Percentiles rank a stretch among this genome's conserved stretches.
phyloP scores from a whole-genome alignment of 2,329 filamentous ascomycete species.

The Scedosporium dehoogii region DNA sequence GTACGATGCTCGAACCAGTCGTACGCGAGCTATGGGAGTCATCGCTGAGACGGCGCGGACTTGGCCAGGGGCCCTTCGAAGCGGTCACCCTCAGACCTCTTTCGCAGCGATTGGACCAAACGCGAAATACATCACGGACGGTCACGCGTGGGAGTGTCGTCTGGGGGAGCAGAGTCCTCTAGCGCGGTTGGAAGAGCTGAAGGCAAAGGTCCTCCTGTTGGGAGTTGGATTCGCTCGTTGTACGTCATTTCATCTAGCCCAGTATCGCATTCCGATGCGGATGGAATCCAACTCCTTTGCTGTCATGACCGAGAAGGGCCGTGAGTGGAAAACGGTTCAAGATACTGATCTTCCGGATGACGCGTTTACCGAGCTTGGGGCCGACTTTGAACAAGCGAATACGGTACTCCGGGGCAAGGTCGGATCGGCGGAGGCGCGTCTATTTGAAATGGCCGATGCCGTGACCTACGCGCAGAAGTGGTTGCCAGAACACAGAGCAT shows the following conservation, averaged over 20 bases:
- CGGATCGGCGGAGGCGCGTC: neutral
- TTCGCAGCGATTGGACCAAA: slow-evolving; percentile 9
- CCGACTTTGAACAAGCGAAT: neutral
- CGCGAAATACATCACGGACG: slow-evolving; percentile 2
- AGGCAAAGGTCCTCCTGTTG: neutral
- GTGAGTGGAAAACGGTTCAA: slow-evolving; percentile 10
- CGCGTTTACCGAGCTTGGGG: slow-evolving; percentile 7
- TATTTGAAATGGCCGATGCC: neutral
- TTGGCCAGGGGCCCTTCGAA: slow-evolving; percentile 11
- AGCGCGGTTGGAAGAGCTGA: neutral
- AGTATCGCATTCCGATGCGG: slow-evolving; percentile 7
- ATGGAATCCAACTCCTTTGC: slow-evolving; percentile 9
- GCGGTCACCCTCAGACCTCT: slow-evolving; percentile 13
- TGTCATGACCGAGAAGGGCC: slow-evolving; percentile 5
- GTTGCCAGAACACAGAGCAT: neutral
- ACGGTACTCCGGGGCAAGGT: neutral
- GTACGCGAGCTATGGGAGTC: slow-evolving; percentile 9
- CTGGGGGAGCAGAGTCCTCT: slow-evolving; percentile 5
- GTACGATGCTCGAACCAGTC: slow-evolving; percentile 7
- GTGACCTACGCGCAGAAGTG: neutral
- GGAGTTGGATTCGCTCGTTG: slow-evolving; percentile 6
- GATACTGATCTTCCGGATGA: slow-evolving; percentile 6
- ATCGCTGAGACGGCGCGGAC: slow-evolving; percentile 10
- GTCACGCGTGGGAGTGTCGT: slow-evolving; percentile 4
- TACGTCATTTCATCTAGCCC: slow-evolving; percentile 11